A percentile compares a stretch with the other conserved stretches of the same genome.
Conservation (phyloP, 441 rosid species). For the Croton laevigatus region DNA sequence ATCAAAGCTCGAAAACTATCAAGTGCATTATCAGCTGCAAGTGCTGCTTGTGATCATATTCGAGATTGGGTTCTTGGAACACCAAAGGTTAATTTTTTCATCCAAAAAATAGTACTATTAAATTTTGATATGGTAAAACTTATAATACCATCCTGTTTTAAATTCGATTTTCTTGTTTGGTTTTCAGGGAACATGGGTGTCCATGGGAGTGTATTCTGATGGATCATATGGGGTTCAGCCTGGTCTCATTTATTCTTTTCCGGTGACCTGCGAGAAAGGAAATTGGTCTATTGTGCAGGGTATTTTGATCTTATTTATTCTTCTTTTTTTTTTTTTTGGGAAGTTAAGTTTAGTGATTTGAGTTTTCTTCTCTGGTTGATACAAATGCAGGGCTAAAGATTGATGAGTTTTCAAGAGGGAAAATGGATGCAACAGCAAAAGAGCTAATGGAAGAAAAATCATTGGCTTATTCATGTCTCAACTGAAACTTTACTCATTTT, state of each 20-base stretch:
- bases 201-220: slow-evolving; percentile 90
- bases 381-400: slow-evolving; percentile 49
- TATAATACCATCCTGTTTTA: too few relatives aligned
- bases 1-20: slow-evolving; percentile 64
- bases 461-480: slow-evolving; percentile 53
- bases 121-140: background rate
- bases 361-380: slow-evolving; percentile 8
- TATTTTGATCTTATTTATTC: slow-evolving; percentile 9
- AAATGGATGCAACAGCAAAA: slow-evolving; percentile 72
- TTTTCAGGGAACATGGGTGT: slow-evolving; percentile 73
- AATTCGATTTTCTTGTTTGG: background rate
- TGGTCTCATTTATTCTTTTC: slow-evolving; percentile 78
- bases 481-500: slow-evolving; percentile 17
- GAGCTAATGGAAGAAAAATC: slow-evolving; percentile 78
- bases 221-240: slow-evolving; percentile 71
- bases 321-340: background rate
- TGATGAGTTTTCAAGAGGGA: slow-evolving; percentile 66
- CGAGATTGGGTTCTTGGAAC: slow-evolving; percentile 80
- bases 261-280: slow-evolving; percentile 68
- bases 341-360: background rate
- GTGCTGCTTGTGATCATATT: slow-evolving; percentile 80
- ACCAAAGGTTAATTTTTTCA: slow-evolving; percentile 38
- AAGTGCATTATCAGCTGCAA: slow-evolving; percentile 78
- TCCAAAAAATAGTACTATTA: background rate
- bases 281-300: slow-evolving; percentile 77